Evolutionary conservation across 352 stramenopile genomes (phyloP), one percentile per base, ranked within the genome.

Genomic region (Phytophthora pini): DNA sequence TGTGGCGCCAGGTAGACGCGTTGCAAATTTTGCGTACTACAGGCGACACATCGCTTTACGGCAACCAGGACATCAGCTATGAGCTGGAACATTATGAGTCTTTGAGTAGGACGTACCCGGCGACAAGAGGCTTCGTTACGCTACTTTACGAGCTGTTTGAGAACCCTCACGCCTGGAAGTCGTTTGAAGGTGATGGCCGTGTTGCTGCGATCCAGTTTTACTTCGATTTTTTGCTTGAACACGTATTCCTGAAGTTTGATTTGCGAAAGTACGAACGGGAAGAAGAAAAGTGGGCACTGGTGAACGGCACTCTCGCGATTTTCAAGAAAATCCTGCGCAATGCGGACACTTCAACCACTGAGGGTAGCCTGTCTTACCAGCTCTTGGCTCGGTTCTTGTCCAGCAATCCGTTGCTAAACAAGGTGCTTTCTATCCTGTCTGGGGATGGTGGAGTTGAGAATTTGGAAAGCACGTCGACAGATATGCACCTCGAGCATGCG

Each of bases 81-180:
- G 88, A 95, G 63, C 76, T 95, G 3, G 88, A 95, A 56, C 88
- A 95, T 60, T 94, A 91, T 60, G 87, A 95, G 60, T 92, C 83
- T 0, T 56, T 93, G 47, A 88, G 78, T 51, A 79, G 82, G 31
- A 84, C 77, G 32, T 95, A 95, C 53, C 88, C 88, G 24, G 88
- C 86, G 38, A 95, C 88, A 24, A 67, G 82, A 57, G 88, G 88
- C 5, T 93, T 95, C 24, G 67, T 95, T 11, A 79, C 80, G 8
- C 69, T 95, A 12, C 57, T 95, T 20, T 78, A 87, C 46, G 82
- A 94, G 62, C 48, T 94, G 2, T 94, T 95, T 61, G 77, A 85
- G 41, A 90, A 90, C 54, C 84, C 82, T 44, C 77, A 89, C 20
- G 82, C 80, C 2, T 94, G 86, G 86, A 87, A 77, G 34, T 76